Evolutionary conservation across 1,139 yeast species (phyloP), one percentile per base, ranked within the genome.

Genomic region (Maudiozyma humilis): DNA sequence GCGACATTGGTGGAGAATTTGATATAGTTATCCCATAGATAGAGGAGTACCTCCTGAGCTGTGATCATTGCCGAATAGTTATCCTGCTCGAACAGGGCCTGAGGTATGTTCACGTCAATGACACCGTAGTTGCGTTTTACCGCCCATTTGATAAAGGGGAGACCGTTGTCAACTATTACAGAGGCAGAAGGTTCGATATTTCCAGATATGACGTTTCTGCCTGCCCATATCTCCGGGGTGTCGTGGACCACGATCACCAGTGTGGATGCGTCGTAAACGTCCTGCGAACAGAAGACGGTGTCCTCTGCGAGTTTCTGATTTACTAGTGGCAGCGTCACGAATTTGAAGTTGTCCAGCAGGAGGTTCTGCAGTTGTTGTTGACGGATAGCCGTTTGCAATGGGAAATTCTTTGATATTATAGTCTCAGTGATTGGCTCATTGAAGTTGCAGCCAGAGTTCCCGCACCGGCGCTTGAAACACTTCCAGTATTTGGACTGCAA

Each of bases 141-240:
- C 1, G 79, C 75, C 82, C 88, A 82, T 43, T 77, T 74, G 8
- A 79, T 67, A 43, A 79, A 69, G 48, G 70, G 69, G n/a, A 69
- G 52, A 0, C 79, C 69, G 14, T 79, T 72, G 51, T 82, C 88
- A 17, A 85, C 76, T 35, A 87, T 75, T 2, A 77, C 67, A 1
- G 95, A 79, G 2, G 84, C 76, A 43, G 78, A 75, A 14, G 89
- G 73, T 50, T 84, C 88, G 38, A 89, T 76, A 37, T 75, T 72
- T 8, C 97, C 97, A 20, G 83, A 76, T 5, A 82, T 66, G 0
- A 95, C 88, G 59, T 88, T 88, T 27, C 82, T 68, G 51, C 82
- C 78, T 1, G 95, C 95, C 95, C 96, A 88, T 6, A 91, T 73
- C 50, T 88, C 94, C 2, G 96, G 89, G 2, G 97, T 88, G 56